A percentile compares a stretch with the other conserved stretches of the same genome.
Evolutionary conservation across 2,329 filamentous ascomycete species (phyloP).

Genomic region (Cytospora mali): DNA sequence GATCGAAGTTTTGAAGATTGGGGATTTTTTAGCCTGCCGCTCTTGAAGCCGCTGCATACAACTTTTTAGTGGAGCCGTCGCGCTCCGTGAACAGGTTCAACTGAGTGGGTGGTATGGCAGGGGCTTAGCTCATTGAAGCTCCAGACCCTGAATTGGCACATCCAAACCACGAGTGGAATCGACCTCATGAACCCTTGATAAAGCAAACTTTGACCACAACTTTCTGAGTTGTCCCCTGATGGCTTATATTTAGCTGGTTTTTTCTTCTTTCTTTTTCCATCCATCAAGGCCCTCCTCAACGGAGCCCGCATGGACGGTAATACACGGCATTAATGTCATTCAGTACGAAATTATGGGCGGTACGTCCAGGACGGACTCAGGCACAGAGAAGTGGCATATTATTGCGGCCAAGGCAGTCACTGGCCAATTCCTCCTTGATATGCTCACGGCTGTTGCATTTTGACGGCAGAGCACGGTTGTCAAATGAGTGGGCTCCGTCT

Average conservation of each 20-base stretch:
- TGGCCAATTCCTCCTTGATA: neutral
- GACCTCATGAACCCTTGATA: too few species aligned
- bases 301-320: neutral
- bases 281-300: neutral
- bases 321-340: slow-evolving; percentile 17
- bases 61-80: slow-evolving; percentile 29
- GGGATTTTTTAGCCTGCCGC: slow-evolving; percentile 25
- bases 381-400: neutral
- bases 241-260: too few species aligned
- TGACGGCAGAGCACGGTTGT: slow-evolving; percentile 54
- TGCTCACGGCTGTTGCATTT: slow-evolving; percentile 27
- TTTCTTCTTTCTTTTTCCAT: neutral
- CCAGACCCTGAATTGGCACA: slow-evolving; percentile 12
- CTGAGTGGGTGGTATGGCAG: neutral
- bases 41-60: slow-evolving; percentile 13
- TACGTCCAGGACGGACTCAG: neutral
- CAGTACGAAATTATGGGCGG: slow-evolving; percentile 11
- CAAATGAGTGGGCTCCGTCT: slow-evolving; percentile 78
- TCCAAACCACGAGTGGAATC: neutral
- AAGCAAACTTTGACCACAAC: neutral
- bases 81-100: slow-evolving; percentile 7
- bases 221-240: too few species aligned
- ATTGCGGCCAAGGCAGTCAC: slow-evolving; percentile 9
- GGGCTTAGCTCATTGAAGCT: neutral
- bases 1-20: slow-evolving; percentile 22